phyloP scores from a whole-genome alignment of 345 rosid species.

The Pistacia integerrima region DNA sequence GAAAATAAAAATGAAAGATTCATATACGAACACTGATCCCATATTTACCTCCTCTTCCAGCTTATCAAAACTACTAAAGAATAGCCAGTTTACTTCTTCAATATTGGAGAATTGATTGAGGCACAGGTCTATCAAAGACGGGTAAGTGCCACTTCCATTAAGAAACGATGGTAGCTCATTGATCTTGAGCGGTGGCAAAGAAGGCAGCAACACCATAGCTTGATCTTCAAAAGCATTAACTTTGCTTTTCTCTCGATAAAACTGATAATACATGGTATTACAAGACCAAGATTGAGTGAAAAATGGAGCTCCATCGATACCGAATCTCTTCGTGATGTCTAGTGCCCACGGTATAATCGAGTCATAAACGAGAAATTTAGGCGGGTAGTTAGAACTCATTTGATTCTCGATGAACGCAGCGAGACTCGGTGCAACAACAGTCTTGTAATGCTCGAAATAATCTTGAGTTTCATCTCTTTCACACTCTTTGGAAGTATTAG shows the following conservation, averaged over 20 bases:
- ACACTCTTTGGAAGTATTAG: too few relatives aligned
- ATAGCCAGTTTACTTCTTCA: conserved; percentile 33
- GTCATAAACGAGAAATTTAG: conserved; percentile 9
- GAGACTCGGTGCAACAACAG: conserved; percentile 30
- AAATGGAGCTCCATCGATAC: conserved; percentile 16
- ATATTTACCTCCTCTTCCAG: conserved; percentile 50
- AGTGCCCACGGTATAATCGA: conserved; percentile 1
- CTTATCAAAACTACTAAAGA: conserved; percentile 42
- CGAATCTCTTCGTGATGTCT: conserved; percentile 14
- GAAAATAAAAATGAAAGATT: too few relatives aligned
- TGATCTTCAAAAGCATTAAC: background rate
- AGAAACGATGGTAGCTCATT: conserved; percentile 50
- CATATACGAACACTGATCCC: too few relatives aligned
- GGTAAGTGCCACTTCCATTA: conserved; percentile 27
- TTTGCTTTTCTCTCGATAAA: conserved; percentile 15
- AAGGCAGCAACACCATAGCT: conserved; percentile 7
- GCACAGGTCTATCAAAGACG: conserved; percentile 11
- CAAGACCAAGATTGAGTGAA: conserved; percentile 28
- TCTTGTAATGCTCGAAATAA: background rate
- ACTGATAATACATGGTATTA: conserved; percentile 17
- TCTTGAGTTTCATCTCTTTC: too few relatives aligned
- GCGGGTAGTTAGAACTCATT: background rate
- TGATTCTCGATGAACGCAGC: conserved; percentile 9
- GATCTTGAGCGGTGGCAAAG: conserved; percentile 28
- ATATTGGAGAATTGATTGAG: conserved; percentile 41